Evolutionary conservation across 768 basidiomycete genomes (phyloP), one percentile per base, ranked within the genome.

Genomic region (Filobasidium floriforme): DNA sequence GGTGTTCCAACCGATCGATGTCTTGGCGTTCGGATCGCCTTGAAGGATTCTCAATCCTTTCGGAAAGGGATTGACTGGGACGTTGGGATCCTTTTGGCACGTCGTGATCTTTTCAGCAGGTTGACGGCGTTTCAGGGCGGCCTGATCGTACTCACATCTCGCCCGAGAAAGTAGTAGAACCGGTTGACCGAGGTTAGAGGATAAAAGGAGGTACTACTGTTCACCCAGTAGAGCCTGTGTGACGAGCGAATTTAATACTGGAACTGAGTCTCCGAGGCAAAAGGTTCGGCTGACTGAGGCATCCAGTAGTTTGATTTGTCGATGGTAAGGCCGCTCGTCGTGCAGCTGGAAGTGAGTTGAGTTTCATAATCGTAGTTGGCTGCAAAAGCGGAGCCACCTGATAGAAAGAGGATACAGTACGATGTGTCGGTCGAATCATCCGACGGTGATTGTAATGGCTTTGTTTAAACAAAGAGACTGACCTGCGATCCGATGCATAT

Each of bases 151-250:
- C n/a, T n/a, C n/a, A n/a, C 72, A 54, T 68, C 74, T 60, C 72
- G 52, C 9, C 64, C 69, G 11, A 73, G 60, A 66, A 75, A 75
- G 68, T 77, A 77, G 70, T 77, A 77, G 63, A 74, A 75, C 61
- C 76, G 68, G 18, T 65, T 54, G 24, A 60, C 49, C 19, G 71
- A 62, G 3, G 68, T 61, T n/a, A 75, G 2, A 18, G 68, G 66
- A 29, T 59, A 64, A 64, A 62, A 67, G 14, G 19, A 18, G 1
- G 54, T 41, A 28, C 57, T 59, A 9, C 44, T 14, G 28, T 63
- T 54, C 41, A 63, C 24, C 52, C 55, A 63, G 29, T 67, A 67
- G 9, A 67, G 57, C n/a, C n/a, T n/a, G n/a, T n/a, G n/a, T n/a
- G n/a, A n/a, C n/a, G n/a, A n/a, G n/a, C n/a, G n/a, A n/a, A n/a